These are phyloP conservation scores for Suillus subalutaceus DNA, from an alignment of 768 basidiomycete genomes.

Conservation along the genomic window DNA sequence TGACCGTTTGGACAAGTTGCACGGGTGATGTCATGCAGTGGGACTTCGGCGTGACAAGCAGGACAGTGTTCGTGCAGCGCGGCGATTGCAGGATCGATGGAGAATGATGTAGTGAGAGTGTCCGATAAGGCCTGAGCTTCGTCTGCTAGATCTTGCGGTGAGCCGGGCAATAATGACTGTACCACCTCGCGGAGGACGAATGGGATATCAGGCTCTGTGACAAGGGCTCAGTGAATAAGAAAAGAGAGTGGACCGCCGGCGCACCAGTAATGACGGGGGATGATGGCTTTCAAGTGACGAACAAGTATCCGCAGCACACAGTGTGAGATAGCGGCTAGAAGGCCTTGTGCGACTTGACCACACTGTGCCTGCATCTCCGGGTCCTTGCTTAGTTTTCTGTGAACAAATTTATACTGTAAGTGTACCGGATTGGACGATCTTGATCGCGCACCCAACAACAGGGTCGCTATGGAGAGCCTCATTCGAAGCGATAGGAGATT, in stretches of 20 bases:
- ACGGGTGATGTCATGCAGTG: slow-evolving; percentile 56
- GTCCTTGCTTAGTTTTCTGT: slow-evolving; percentile 53
- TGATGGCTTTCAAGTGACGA: slow-evolving; percentile 55
- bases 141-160: slow-evolving; percentile 37
- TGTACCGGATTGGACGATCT: slow-evolving; percentile 8
- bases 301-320: slow-evolving; percentile 56
- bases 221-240: slow-evolving; percentile 3
- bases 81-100: slow-evolving; percentile 35
- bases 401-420: slow-evolving; percentile 18
- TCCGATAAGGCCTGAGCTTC: slow-evolving; percentile 42
- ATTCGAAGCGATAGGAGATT: slow-evolving; percentile 55
- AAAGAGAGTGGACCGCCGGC: slow-evolving; percentile 23
- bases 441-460: slow-evolving; percentile 44
- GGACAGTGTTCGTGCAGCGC: slow-evolving; percentile 69
- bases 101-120: slow-evolving; percentile 36
- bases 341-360: slow-evolving; percentile 52
- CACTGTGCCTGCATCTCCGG: slow-evolving; percentile 46
- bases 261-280: slow-evolving; percentile 47
- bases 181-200: slow-evolving; percentile 64
- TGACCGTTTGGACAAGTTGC: slow-evolving; percentile 76
- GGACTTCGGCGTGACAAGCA: slow-evolving; percentile 67
- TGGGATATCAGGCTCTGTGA: slow-evolving; percentile 60
- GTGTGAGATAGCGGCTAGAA: slow-evolving; percentile 56
- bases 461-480: slow-evolving; percentile 49
- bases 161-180: slow-evolving; percentile 57